These are phyloP conservation scores for Salicornia ramosissima DNA, from an alignment of 148 eudicot genomes.

Conservation along the genomic window DNA sequence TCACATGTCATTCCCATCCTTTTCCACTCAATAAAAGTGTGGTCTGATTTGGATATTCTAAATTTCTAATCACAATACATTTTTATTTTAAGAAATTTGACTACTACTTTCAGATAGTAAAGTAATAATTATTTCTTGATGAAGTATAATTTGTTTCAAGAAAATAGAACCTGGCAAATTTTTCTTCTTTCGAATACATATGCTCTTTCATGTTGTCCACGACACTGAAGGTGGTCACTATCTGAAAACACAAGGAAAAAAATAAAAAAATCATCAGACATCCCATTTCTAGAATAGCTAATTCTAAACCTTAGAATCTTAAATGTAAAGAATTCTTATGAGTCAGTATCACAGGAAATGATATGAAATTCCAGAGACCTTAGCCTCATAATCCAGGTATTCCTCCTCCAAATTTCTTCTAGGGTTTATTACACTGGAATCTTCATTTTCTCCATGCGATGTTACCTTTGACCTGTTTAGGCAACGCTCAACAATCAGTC, in stretches of 20 bases:
- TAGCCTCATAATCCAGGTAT: constrained; percentile 82
- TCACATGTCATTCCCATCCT: not conserved
- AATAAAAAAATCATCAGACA: not conserved
- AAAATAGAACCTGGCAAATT: constrained; percentile 52
- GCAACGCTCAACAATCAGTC: constrained; percentile 3
- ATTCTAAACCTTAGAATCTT: not conserved
- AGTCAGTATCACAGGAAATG: not conserved
- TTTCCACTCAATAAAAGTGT: not conserved
- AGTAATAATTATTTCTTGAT: not conserved
- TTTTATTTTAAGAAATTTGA: not conserved
- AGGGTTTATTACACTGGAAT: constrained; percentile 46
- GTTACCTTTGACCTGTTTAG: constrained; percentile 40
- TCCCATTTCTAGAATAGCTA: not conserved
- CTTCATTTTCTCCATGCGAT: constrained; percentile 37
- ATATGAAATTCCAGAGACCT: constrained; percentile 40
- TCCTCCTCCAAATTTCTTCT: constrained; percentile 87
- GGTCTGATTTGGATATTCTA: not conserved
- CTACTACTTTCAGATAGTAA: not conserved
- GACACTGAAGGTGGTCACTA: constrained; percentile 86
- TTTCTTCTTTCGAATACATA: constrained; percentile 56
- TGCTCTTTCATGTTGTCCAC: constrained; percentile 97
- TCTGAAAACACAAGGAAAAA: constrained; percentile 38
- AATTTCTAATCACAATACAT: no score
- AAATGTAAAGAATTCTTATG: not conserved
- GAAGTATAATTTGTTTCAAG: not conserved